phyloP scores from a whole-genome alignment of 768 basidiomycete genomes.

The Leucocoprinus birnbaumii region DNA sequence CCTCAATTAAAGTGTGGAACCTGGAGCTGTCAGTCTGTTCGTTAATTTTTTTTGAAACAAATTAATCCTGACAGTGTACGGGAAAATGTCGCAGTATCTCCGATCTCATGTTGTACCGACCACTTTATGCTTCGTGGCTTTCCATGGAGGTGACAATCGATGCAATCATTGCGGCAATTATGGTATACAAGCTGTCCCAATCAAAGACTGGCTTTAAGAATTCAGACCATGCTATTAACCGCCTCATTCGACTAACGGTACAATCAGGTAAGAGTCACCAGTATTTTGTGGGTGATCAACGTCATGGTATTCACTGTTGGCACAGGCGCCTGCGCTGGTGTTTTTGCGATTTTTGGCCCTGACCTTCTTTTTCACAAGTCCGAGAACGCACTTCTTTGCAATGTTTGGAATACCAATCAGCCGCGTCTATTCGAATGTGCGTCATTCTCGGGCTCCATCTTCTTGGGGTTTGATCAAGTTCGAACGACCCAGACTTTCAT shows the following conservation, averaged over 20 bases:
- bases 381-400: conserved; percentile 23
- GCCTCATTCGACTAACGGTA: conserved; percentile 29
- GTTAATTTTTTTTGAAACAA: not conserved
- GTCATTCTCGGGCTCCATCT: not conserved
- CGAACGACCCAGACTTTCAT: conserved; percentile 16
- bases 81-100: not conserved
- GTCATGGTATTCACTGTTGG: not conserved
- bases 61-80: not conserved
- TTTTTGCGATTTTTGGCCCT: conserved; percentile 28
- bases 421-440: conserved; percentile 33
- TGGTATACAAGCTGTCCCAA: conserved; percentile 19
- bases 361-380: conserved; percentile 21
- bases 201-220: conserved; percentile 30
- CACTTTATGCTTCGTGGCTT: conserved; percentile 17
- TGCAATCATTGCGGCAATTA: conserved; percentile 10
- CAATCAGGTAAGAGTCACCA: conserved; percentile 24
- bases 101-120: conserved; percentile 5
- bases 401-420: conserved; percentile 34
- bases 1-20: not conserved
- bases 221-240: conserved; percentile 29
- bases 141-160: conserved; percentile 18
- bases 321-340: conserved; percentile 23
- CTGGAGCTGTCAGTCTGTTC: not conserved
- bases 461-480: not conserved
- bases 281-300: not conserved